Evolutionary conservation across 2,329 filamentous ascomycete species (phyloP).

Genomic region (Microcyclospora pomicola): DNA sequence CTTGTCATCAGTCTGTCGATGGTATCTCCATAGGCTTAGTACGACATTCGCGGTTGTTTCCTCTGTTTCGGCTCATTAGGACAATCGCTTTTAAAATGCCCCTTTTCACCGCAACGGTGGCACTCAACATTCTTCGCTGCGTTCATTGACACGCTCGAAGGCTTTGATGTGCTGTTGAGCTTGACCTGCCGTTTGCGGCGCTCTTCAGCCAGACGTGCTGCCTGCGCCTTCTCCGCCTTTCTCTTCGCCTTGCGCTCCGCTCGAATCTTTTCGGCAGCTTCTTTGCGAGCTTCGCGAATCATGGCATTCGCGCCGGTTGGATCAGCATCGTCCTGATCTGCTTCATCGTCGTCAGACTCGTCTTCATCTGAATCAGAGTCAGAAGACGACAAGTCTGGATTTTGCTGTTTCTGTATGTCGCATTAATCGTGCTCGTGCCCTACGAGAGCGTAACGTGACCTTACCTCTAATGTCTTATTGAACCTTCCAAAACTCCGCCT

Average conservation of each 20-base stretch:
- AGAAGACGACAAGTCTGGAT: conserved; percentile 17
- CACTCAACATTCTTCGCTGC: conserved; percentile 33
- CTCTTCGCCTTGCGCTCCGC: conserved; percentile 33
- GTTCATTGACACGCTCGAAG: conserved; percentile 38
- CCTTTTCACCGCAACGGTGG: conserved; percentile 46
- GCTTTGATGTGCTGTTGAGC: conserved; percentile 38
- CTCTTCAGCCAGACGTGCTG: conserved; percentile 41
- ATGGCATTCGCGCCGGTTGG: conserved; percentile 28
- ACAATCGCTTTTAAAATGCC: conserved; percentile 47
- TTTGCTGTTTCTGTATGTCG: conserved; percentile 26
- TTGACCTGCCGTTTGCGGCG: conserved; percentile 54
- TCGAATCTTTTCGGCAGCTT: conserved; percentile 29
- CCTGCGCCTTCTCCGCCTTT: conserved; percentile 35
- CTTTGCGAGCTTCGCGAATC: conserved; percentile 32
- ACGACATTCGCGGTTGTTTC: conserved; percentile 1
- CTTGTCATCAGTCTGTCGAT: too few relatives aligned
- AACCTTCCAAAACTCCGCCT: conserved; percentile 40
- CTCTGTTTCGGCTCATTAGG: conserved; percentile 20
- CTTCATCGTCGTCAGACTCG: conserved; percentile 22
- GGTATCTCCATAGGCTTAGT: neutral
- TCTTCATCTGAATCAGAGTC: conserved; percentile 19
- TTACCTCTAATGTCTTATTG: conserved; percentile 25
- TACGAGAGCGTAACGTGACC: neutral
- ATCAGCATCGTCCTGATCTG: conserved; percentile 27
- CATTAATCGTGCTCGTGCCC: conserved; percentile 11